phyloP scores from a whole-genome alignment of 2,329 filamentous ascomycete species.

The Simplicillium aogashimaense region DNA sequence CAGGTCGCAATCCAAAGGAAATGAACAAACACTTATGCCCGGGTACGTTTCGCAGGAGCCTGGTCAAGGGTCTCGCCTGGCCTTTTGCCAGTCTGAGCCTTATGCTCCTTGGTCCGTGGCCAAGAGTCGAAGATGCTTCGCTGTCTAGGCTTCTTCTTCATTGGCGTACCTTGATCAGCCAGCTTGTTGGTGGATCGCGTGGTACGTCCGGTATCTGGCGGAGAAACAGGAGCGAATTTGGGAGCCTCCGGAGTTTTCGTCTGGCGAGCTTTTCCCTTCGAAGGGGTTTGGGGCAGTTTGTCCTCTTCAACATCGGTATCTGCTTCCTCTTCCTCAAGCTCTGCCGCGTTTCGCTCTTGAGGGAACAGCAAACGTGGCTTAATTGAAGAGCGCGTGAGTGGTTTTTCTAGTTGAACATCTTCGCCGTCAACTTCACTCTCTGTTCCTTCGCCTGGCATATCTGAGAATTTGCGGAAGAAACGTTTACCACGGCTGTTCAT shows the following conservation, averaged over 20 bases:
- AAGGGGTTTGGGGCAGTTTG: slow-evolving; percentile 24
- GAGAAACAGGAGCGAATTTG: slow-evolving; percentile 47
- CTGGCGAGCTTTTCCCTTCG: slow-evolving; percentile 17
- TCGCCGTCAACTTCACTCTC: slow-evolving; percentile 23
- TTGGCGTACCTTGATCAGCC: slow-evolving; percentile 27
- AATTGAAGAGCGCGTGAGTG: slow-evolving; percentile 57
- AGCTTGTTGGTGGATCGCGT: slow-evolving; percentile 47
- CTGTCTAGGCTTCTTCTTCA: slow-evolving; percentile 24
- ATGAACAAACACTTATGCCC: slow-evolving; percentile 14
- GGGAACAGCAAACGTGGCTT: slow-evolving; percentile 67
- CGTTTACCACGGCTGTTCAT: slow-evolving; percentile 66
- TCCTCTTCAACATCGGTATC: slow-evolving; percentile 46
- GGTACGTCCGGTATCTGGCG: slow-evolving; percentile 50
- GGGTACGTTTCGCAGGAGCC: slow-evolving; percentile 23
- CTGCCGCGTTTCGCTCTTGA: slow-evolving; percentile 31
- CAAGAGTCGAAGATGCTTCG: slow-evolving; percentile 58
- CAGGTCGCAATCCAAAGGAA: slow-evolving; percentile 2
- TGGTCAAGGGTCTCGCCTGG: slow-evolving; percentile 20
- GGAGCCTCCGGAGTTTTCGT: slow-evolving; percentile 43
- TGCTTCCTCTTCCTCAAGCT: slow-evolving; percentile 49
- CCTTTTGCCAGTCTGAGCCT: slow-evolving; percentile 38
- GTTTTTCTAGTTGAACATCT: slow-evolving; percentile 25
- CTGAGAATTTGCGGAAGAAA: slow-evolving; percentile 59
- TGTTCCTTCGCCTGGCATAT: slow-evolving; percentile 25
- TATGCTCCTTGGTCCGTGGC: slow-evolving; percentile 51